Conservation (phyloP, 805 yeast species). For the Saccharomycopsis babjevae region DNA sequence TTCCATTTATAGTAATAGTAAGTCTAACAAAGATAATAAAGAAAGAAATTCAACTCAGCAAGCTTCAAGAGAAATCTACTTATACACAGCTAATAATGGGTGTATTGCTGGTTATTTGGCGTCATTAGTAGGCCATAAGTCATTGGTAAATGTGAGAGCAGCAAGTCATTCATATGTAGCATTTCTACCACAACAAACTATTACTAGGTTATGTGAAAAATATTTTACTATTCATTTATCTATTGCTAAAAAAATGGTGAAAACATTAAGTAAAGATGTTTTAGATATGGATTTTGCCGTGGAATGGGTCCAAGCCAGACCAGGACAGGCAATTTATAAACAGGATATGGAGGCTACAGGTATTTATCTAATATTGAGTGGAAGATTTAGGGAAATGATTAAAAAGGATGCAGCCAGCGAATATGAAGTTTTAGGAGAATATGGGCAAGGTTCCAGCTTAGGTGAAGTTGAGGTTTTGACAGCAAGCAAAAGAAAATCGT, state of each 20-base stretch:
- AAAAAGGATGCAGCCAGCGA: conserved; percentile 12
- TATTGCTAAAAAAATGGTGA: conserved; percentile 63
- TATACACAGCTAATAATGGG: conserved; percentile 61
- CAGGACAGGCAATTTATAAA: conserved; percentile 69
- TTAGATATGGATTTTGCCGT: conserved; percentile 78
- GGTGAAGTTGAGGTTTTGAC: conserved; percentile 94
- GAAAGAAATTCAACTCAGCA: conserved; percentile 25
- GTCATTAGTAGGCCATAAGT: conserved; percentile 65
- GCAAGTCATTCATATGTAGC: conserved; percentile 59
- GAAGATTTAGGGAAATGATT: conserved; percentile 62
- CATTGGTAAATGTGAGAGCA: conserved; percentile 64
- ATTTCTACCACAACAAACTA: conserved; percentile 48
- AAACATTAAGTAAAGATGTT: conserved; percentile 56
- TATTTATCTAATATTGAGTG: conserved; percentile 79
- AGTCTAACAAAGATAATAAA: conserved; percentile 9
- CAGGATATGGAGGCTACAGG: conserved; percentile 89
- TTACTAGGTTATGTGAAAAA: conserved; percentile 61
- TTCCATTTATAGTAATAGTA: conserved; percentile 23
- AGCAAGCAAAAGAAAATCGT: conserved; percentile 55
- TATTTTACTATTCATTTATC: conserved; percentile 68
- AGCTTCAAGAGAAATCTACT: conserved; percentile 14
- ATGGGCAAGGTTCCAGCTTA: conserved; percentile 88
- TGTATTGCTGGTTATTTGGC: conserved; percentile 85
- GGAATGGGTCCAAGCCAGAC: conserved; percentile 89
- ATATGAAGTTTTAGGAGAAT: conserved; percentile 45